A percentile compares a stretch with the other conserved stretches of the same genome.
phyloP scores from a whole-genome alignment of 805 yeast genomes.

The Cyberlindnera xylosilytica region DNA sequence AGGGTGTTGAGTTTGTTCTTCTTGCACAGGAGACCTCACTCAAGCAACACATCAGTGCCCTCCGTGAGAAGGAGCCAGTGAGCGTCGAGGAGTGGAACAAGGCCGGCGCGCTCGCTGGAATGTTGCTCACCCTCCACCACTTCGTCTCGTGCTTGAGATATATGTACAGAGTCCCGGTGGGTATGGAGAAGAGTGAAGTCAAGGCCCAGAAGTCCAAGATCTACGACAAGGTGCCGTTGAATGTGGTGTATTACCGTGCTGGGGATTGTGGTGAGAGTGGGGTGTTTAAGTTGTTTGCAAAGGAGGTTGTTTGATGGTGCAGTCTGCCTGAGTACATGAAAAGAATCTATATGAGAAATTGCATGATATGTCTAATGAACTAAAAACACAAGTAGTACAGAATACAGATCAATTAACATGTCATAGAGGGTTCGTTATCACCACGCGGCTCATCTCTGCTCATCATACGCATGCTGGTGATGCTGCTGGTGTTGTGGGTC shows the following conservation, averaged over 20 bases:
- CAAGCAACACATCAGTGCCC: conserved; percentile 4
- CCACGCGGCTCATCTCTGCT: background rate
- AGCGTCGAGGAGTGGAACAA: background rate
- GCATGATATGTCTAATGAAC: too few species aligned
- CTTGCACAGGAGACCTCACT: conserved; percentile 9
- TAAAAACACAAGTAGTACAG: too few species aligned
- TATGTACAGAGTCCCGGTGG: conserved; percentile 4
- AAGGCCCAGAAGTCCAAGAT: conserved; percentile 5
- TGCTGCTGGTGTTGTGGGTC: background rate
- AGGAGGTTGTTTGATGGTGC: conserved; percentile 1
- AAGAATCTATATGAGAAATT: too few species aligned
- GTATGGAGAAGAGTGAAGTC: background rate
- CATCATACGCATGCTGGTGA: background rate
- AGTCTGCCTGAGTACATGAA: too few species aligned
- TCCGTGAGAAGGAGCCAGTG: too few species aligned
- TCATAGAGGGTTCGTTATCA: too few species aligned
- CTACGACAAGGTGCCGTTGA: conserved; percentile 1
- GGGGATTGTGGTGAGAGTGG: background rate
- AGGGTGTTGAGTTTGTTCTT: conserved; percentile 36
- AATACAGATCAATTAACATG: too few species aligned
- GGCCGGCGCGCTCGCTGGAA: background rate
- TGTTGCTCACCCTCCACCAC: conserved; percentile 1
- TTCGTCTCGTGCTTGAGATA: conserved; percentile 1
- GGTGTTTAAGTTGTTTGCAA: conserved; percentile 1
- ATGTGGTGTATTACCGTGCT: background rate